Evolutionary conservation across 2,329 filamentous ascomycete species (phyloP), one percentile per base, ranked within the genome.

Genomic region (Ceratocystis cacaofunesta): DNA sequence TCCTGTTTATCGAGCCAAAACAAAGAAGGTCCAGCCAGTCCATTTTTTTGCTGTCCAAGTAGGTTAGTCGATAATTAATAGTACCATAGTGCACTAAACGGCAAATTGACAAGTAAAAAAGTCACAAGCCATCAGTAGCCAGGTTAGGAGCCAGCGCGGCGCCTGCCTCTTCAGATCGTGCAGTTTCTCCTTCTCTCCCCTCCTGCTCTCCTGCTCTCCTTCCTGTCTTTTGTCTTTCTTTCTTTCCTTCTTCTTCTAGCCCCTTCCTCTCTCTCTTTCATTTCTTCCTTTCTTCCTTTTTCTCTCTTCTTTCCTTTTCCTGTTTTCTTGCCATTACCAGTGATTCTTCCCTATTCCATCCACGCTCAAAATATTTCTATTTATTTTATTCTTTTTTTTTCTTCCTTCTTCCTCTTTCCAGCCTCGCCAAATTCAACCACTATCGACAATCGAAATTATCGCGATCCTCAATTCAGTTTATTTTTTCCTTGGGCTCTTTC

Each of bases 401-500:
- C 43, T 30, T 48, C 62, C 36, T 41, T 25, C 52, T 44, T 67
- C 44, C 19, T 43, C 36, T 32, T 62, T 67, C 65, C 62, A 67
- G 65, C 65, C 65, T 67, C 62, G 57, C 46, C 65, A 67, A 25
- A 65, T 57, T 30, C 57, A 50, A 57, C 25, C 3, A 17, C 48
- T 12, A 52, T 52, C 48, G 19, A 19, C 19, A 52, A 12, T 25
- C 48, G 19, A 52, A 52, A 25, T 19, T 48, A 25, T 22, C 46
- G 48, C 19, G 19, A 22, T 64, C 28, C 36, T 50, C 22, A 48
- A 61, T 65, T 61, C 19, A 43, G 12, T 61, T 61, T 30, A 15
- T 50, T 48, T 60, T 50, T 61, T 28, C 30, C 25, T 28, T 15
- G 3, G n/a, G 1, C 2, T 7, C 25, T 50, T 15, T 32, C n/a